These are phyloP conservation scores for Lipomyces yamanashiensis DNA, from an alignment of 805 yeast species.

Conservation along the genomic window DNA sequence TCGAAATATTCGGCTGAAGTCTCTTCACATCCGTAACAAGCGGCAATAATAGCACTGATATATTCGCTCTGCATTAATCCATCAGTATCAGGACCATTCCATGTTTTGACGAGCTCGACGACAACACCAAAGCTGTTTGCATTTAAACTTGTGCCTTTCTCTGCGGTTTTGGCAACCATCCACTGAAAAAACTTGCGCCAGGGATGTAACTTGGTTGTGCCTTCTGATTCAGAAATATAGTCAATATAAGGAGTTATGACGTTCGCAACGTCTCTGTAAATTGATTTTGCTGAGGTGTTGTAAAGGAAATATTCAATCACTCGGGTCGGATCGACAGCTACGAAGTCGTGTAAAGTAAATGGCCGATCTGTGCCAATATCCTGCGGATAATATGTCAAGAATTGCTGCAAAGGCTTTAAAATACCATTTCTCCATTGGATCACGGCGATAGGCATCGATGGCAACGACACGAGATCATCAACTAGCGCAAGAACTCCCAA, in stretches of 20 bases:
- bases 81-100: slow-evolving; percentile 25
- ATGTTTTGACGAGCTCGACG: slow-evolving; percentile 15
- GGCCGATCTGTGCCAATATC: background rate
- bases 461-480: slow-evolving; percentile 20
- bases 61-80: slow-evolving; percentile 37
- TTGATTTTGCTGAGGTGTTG: slow-evolving; percentile 25
- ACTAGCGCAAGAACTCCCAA: slow-evolving; percentile 33
- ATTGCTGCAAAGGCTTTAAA: slow-evolving; percentile 39
- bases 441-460: slow-evolving; percentile 27
- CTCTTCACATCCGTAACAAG: slow-evolving; percentile 25
- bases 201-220: slow-evolving; percentile 30
- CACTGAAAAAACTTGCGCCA: slow-evolving; percentile 31
- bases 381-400: slow-evolving; percentile 29
- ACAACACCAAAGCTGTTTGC: slow-evolving; percentile 13
- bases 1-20: slow-evolving; percentile 20
- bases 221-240: slow-evolving; percentile 22
- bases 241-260: slow-evolving; percentile 42
- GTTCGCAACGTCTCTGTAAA: slow-evolving; percentile 38
- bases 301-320: slow-evolving; percentile 36
- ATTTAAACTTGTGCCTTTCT: background rate
- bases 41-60: slow-evolving; percentile 26
- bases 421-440: slow-evolving; percentile 43
- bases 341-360: slow-evolving; percentile 23
- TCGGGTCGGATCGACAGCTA: slow-evolving; percentile 35
- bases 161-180: slow-evolving; percentile 15